Evolutionary conservation across 352 stramenopile species (phyloP).

Genomic region (Phytopythium montanum): DNA sequence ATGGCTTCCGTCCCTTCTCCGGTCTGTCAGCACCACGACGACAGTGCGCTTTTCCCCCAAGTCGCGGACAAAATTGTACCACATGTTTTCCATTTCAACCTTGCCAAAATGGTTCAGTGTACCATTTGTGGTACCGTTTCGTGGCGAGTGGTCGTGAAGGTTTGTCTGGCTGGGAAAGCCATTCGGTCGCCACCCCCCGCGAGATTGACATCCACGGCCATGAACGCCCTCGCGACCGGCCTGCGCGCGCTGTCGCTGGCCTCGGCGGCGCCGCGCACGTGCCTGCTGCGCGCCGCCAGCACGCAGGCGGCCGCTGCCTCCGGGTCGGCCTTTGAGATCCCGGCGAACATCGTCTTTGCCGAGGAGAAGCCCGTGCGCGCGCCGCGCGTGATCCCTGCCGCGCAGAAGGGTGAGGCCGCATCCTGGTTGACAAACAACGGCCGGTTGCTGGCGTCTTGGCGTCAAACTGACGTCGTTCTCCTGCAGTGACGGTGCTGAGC

Average conservation of each 20-base stretch:
- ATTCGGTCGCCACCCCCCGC: conserved; percentile 2
- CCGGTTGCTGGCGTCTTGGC: background rate
- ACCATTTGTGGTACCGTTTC: background rate
- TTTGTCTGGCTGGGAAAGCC: conserved; percentile 10
- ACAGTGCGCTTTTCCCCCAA: background rate
- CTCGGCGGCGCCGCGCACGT: conserved; percentile 29
- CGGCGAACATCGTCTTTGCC: conserved; percentile 66
- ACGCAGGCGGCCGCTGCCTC: conserved; percentile 28
- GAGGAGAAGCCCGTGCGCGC: conserved; percentile 64
- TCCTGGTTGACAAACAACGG: background rate
- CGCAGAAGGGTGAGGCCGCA: conserved; percentile 35
- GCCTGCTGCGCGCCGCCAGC: conserved; percentile 27
- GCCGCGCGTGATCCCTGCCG: conserved; percentile 59
- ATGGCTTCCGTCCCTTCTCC: conserved; percentile 1
- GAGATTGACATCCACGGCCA: conserved; percentile 19
- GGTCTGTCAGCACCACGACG: background rate
- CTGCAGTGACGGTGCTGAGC: conserved; percentile 35
- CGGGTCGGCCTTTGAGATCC: conserved; percentile 21
- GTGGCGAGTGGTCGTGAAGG: background rate
- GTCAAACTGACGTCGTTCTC: background rate
- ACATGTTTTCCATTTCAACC: background rate
- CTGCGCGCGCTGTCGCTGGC: conserved; percentile 47
- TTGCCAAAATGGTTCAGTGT: background rate
- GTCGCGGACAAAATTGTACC: background rate
- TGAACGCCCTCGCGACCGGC: conserved; percentile 59